A percentile compares a stretch with the other conserved stretches of the same genome.
Conservation (phyloP, 768 basidiomycete species). For the Termitomyces sp. region DNA sequence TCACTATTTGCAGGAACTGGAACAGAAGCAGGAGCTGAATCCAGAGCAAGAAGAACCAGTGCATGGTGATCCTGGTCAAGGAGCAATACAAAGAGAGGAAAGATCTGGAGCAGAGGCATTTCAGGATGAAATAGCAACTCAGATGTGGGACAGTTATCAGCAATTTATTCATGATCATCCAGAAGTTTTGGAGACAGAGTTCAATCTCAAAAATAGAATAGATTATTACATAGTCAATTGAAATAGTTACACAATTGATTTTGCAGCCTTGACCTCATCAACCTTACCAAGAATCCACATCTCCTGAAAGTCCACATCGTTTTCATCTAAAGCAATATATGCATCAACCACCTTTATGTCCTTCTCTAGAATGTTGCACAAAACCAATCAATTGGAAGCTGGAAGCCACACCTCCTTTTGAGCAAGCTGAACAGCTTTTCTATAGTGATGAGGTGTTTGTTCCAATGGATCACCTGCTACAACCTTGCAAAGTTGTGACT, state of each 20-base stretch:
- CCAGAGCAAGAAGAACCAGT: neutral
- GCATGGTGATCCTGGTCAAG: neutral
- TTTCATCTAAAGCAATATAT: slow-evolving; percentile 10
- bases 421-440: slow-evolving; percentile 10
- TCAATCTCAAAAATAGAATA: neutral
- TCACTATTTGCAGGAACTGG: neutral
- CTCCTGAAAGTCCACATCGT: neutral
- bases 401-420: slow-evolving; percentile 16
- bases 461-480: slow-evolving; percentile 9
- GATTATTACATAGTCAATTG: neutral
- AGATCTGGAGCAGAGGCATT: slow-evolving; percentile 3
- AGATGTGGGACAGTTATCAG: slow-evolving; percentile 15
- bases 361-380: too few relatives aligned
- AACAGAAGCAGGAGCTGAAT: neutral
- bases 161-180: neutral
- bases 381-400: neutral
- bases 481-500: slow-evolving; percentile 2
- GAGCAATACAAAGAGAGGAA: slow-evolving; percentile 1
- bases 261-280: neutral
- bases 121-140: slow-evolving; percentile 10
- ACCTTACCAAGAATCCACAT: neutral
- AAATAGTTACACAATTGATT: neutral
- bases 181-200: neutral
- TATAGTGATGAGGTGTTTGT: slow-evolving; percentile 11
- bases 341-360: slow-evolving; percentile 15